These are phyloP conservation scores for Aureobasidium namibiae DNA, from an alignment of 2,329 filamentous ascomycete genomes.

Conservation along the genomic window DNA sequence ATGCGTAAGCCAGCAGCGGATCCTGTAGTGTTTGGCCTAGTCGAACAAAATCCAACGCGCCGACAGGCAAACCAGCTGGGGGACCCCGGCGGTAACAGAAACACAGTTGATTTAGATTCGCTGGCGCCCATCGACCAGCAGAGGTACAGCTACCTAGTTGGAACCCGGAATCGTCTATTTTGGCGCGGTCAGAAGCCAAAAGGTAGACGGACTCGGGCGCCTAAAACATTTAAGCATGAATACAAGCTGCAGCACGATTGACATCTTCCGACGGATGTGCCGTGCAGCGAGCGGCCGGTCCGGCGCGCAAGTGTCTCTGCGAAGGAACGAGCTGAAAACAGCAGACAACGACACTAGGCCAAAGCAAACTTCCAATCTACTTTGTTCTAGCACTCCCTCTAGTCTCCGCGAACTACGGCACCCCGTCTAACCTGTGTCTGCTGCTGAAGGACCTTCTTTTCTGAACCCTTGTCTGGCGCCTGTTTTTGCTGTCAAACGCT, in stretches of 20 bases:
- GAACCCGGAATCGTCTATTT: not conserved
- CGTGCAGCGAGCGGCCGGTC: constrained; percentile 9
- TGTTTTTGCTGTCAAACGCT: not conserved
- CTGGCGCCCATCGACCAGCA: constrained; percentile 4
- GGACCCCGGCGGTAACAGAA: not conserved
- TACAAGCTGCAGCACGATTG: constrained; percentile 4
- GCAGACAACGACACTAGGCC: constrained; percentile 9
- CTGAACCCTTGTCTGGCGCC: constrained; percentile 3
- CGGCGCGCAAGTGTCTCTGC: constrained; percentile 8
- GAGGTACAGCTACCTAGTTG: not conserved
- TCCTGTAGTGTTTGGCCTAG: not conserved
- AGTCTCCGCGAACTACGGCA: constrained; percentile 8
- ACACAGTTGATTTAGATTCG: not conserved
- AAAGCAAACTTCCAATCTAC: constrained; percentile 11
- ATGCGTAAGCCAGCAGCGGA: constrained; percentile 7
- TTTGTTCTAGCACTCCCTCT: constrained; percentile 7
- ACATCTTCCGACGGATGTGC: not conserved
- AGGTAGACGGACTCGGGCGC: not conserved
- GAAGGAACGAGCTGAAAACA: constrained; percentile 9
- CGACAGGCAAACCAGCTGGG: not conserved
- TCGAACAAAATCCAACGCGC: not conserved
- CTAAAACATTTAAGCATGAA: constrained; percentile 9
- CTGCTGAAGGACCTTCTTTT: not conserved
- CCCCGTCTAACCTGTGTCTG: not conserved
- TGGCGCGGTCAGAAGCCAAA: constrained; percentile 7